phyloP scores from a whole-genome alignment of 1,139 yeast genomes.

The Arxiozyma telluris region DNA sequence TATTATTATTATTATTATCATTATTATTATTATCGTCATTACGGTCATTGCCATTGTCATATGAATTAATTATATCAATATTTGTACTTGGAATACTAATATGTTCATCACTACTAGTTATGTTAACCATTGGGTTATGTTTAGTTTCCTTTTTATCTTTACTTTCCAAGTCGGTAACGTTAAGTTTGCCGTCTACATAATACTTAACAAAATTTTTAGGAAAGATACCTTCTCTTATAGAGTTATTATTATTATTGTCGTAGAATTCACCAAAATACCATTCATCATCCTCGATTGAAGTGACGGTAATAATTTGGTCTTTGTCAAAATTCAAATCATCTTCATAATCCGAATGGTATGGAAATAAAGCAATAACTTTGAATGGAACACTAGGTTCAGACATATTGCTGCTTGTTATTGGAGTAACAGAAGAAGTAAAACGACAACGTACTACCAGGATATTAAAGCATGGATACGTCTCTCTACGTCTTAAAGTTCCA shows the following conservation, averaged over 20 bases:
- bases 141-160: slow-evolving; percentile 6
- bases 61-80: not conserved
- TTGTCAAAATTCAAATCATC: slow-evolving; percentile 70
- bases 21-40: not conserved
- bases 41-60: no score
- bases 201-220: slow-evolving; percentile 68
- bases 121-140: not conserved
- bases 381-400: slow-evolving; percentile 42
- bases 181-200: no score
- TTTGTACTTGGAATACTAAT: slow-evolving; percentile 1
- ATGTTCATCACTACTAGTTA: no score
- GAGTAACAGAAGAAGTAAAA: no score
- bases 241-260: slow-evolving; percentile 32
- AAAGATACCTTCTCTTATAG: slow-evolving; percentile 57
- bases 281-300: slow-evolving; percentile 75
- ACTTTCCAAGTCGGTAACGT: slow-evolving; percentile 26
- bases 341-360: slow-evolving; percentile 67
- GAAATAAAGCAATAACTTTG: slow-evolving; percentile 59
- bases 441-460: no score
- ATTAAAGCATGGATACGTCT: no score
- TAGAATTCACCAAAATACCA: slow-evolving; percentile 73
- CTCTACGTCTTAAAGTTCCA: no score
- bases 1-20: not conserved
- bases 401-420: slow-evolving; percentile 6
- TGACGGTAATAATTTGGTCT: slow-evolving; percentile 66